Evolutionary conservation across 257 asterid species (phyloP), one percentile per base, ranked within the genome.

Genomic region (Scutellaria galericulata): DNA sequence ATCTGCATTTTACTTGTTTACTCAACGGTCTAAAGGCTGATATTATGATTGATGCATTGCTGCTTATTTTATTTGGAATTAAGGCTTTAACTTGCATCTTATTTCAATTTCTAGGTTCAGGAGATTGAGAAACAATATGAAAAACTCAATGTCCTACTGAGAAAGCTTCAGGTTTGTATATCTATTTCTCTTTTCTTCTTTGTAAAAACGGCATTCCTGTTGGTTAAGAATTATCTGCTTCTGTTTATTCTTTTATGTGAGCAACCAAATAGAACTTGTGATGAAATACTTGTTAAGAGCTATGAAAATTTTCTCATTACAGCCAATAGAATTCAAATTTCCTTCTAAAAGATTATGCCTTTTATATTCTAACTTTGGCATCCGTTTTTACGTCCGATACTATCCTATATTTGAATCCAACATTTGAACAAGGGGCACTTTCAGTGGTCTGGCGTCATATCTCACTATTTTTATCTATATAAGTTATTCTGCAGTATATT

Each of bases 121-220:
- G 91, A 86, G 70, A 85, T 95, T 75, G 99, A 95, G 76, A 92
- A 92, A 60, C 97, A 92, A 70, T 90, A 86, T 76, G 98, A 88
- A 53, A 92, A 84, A 77, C 86, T 95, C 81, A 90, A 88, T 72
- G 83, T 80, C 41, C 85, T 88, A 48, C 91, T 92, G 68, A 83
- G 83, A 81, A 95, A 95, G 82, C 99, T 95, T 65, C 99, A 95
- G 99, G 99, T 94, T 51, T 69, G 64, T 78, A 12, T 35, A 65
- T 47, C 27, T 54, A 14, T 27, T 68, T 71, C 5, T 51, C 35
- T 22, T 13, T 63, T 54, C 50, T 50, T 61, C 65, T 57, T 60
- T 39, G 52, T 48, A 55, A 63, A 45, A 50, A 54, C 72, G 27
- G 12, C 55, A 53, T 31, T 39, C 44, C 46, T 51, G 47, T 59